A percentile compares a stretch with the other conserved stretches of the same genome.
Evolutionary conservation across 2,329 filamentous ascomycete genomes (phyloP).

Genomic region (Cercospora beticola): DNA sequence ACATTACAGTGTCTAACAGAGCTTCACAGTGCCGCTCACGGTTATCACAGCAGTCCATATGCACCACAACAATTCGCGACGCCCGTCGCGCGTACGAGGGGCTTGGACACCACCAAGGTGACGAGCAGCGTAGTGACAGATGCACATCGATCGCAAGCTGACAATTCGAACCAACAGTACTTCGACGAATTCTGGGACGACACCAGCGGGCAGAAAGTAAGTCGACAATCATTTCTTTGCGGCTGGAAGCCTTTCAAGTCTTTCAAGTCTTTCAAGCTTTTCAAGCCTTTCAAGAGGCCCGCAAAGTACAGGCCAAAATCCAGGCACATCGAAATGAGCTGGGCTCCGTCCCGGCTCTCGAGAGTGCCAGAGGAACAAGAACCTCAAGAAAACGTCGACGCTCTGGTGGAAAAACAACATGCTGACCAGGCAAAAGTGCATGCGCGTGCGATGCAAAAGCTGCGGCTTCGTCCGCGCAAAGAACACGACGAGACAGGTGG

Average conservation of each 20-base stretch:
- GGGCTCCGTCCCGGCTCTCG: background rate
- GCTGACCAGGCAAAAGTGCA: conserved; percentile 39
- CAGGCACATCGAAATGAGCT: background rate
- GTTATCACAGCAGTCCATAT: conserved; percentile 23
- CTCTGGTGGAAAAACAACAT: background rate
- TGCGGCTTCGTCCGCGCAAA: conserved; percentile 53
- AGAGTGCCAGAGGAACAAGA: background rate
- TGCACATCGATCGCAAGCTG: background rate
- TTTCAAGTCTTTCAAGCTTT: background rate
- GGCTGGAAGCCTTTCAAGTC: background rate
- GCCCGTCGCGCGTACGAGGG: conserved; percentile 29
- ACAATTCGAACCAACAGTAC: conserved; percentile 16
- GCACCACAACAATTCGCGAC: conserved; percentile 18
- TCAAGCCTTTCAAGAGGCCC: background rate
- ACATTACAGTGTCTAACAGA: conserved; percentile 8
- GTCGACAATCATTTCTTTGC: conserved; percentile 14
- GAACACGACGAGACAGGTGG: conserved; percentile 53
- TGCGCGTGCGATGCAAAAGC: conserved; percentile 50
- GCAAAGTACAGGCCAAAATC: too few relatives aligned
- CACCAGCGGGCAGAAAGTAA: conserved; percentile 31
- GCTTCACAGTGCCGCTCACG: conserved; percentile 4
- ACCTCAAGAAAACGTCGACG: background rate
- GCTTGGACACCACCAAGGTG: conserved; percentile 28
- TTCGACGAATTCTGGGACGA: conserved; percentile 38
- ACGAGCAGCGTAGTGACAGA: background rate